These are phyloP conservation scores for Alternaria sp. DNA, from an alignment of 2,329 filamentous ascomycete genomes.

Conservation along the genomic window DNA sequence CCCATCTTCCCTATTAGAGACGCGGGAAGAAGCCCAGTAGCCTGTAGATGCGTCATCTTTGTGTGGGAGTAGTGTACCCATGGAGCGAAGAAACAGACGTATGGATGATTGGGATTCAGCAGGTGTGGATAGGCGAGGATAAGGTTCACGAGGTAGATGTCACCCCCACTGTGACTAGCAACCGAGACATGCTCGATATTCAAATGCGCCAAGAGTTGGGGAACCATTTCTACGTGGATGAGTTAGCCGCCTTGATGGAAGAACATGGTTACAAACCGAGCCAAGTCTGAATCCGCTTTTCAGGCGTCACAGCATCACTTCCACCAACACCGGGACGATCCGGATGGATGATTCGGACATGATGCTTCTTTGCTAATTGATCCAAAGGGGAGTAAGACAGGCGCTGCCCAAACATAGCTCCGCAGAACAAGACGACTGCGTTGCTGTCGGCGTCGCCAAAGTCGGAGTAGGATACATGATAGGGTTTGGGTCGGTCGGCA, in stretches of 20 bases:
- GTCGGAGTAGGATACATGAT: conserved; percentile 39
- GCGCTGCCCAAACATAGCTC: conserved; percentile 35
- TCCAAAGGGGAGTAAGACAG: conserved; percentile 36
- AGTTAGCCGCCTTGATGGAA: neutral
- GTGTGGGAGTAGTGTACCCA: conserved; percentile 42
- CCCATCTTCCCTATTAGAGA: conserved; percentile 34
- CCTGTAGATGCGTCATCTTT: conserved; percentile 25
- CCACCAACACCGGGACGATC: conserved; percentile 41
- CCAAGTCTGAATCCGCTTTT: conserved; percentile 34
- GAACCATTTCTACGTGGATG: conserved; percentile 35
- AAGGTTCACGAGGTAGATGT: conserved; percentile 39
- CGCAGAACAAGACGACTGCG: conserved; percentile 40
- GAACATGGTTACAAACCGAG: conserved; percentile 22
- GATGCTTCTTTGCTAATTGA: conserved; percentile 31
- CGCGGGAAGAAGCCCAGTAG: conserved; percentile 33
- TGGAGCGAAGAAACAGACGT: conserved; percentile 41
- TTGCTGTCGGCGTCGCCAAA: conserved; percentile 37
- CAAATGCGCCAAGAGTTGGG: conserved; percentile 37
- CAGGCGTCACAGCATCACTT: conserved; percentile 31
- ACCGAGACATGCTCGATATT: conserved; percentile 38
- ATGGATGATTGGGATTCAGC: conserved; percentile 34
- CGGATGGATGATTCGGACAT: conserved; percentile 39
- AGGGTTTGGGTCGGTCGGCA: conserved; percentile 20
- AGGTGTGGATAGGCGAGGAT: conserved; percentile 35
- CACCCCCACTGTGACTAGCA: conserved; percentile 42